phyloP scores from a whole-genome alignment of 345 rosid species.

The Brassica incana region DNA sequence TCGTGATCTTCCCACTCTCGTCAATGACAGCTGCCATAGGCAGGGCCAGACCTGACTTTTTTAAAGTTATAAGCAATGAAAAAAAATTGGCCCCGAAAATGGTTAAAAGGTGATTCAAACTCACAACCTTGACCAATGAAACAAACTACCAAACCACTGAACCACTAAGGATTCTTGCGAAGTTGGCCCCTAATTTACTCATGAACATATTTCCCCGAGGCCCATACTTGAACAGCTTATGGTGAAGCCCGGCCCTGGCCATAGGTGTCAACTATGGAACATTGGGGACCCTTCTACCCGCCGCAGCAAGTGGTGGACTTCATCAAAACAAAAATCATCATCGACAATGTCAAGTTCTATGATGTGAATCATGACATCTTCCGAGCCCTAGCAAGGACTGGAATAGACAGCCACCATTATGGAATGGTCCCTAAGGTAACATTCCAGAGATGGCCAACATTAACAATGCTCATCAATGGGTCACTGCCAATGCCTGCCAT shows the following conservation, averaged over 20 bases:
- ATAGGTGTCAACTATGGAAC: conserved; percentile 78
- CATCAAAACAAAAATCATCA: conserved; percentile 52
- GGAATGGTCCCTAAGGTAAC: conserved; percentile 44
- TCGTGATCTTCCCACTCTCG: conserved; percentile 45
- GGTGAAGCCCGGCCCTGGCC: background rate
- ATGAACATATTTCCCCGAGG: too few species aligned
- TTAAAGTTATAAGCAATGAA: too few species aligned
- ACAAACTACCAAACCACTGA: too few species aligned
- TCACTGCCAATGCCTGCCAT: conserved; percentile 49
- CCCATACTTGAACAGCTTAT: too few species aligned
- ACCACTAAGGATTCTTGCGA: too few species aligned
- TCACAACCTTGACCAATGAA: too few species aligned
- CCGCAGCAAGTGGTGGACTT: conserved; percentile 63
- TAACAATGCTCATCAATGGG: conserved; percentile 51
- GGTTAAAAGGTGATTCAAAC: too few species aligned
- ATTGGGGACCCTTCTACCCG: conserved; percentile 57
- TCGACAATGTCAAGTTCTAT: conserved; percentile 59
- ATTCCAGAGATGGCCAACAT: conserved; percentile 43
- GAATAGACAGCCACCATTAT: conserved; percentile 47
- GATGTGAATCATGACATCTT: conserved; percentile 63
- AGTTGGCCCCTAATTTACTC: too few species aligned
- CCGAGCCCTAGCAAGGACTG: conserved; percentile 54
- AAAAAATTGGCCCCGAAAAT: too few species aligned
- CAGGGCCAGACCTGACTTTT: too few species aligned
- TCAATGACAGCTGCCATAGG: conserved; percentile 27